Evolutionary conservation across 306 rosid genomes (phyloP).

Genomic region (Lupinus albus): DNA sequence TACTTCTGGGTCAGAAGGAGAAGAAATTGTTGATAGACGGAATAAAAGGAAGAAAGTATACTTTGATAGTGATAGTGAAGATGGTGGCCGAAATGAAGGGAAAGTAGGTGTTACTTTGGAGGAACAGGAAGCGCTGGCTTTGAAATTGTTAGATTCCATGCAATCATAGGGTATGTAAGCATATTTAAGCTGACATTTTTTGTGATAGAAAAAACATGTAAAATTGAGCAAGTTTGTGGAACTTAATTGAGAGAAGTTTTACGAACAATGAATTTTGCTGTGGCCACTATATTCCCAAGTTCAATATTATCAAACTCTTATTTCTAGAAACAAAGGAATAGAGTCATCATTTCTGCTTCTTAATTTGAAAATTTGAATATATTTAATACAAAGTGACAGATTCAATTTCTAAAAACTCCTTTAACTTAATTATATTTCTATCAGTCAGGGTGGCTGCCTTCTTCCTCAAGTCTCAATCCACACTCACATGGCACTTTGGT

Average conservation of each 20-base stretch:
- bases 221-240: conserved; percentile 6
- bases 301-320: background rate
- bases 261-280: conserved; percentile 27
- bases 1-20: conserved; percentile 60
- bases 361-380: no score
- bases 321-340: conserved; percentile 11
- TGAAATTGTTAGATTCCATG: conserved; percentile 71
- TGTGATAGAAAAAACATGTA: background rate
- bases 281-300: background rate
- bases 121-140: conserved; percentile 84
- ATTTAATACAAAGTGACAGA: no score
- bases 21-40: conserved; percentile 39
- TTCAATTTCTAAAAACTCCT: no score
- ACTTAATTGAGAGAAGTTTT: conserved; percentile 3
- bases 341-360: background rate
- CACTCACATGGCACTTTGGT: no score
- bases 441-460: no score
- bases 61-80: conserved; percentile 63
- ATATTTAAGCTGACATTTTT: background rate
- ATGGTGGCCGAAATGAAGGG: conserved; percentile 48
- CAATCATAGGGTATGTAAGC: conserved; percentile 44
- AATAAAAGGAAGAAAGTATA: conserved; percentile 60
- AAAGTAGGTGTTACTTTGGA: conserved; percentile 48
- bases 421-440: no score
- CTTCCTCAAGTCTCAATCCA: no score